A percentile compares a stretch with the other conserved stretches of the same genome.
phyloP scores from a whole-genome alignment of 305 asterid species.

The Fraxinus baroniana region DNA sequence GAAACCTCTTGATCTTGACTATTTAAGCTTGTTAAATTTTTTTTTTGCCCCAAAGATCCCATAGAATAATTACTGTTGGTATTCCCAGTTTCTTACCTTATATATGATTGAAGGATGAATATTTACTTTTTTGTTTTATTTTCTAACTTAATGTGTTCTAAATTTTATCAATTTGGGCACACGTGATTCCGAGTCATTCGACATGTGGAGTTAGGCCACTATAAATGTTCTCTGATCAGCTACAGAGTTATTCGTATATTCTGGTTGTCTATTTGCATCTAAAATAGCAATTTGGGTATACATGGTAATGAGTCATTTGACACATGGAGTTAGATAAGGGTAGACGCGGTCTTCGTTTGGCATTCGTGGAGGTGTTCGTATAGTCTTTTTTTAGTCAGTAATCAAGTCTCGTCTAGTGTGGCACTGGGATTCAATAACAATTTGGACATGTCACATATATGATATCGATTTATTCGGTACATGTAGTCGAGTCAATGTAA shows the following conservation, averaged over 20 bases:
- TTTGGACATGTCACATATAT: background rate
- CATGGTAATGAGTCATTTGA: background rate
- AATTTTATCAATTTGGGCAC: background rate
- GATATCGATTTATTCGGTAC: background rate
- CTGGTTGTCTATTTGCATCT: background rate
- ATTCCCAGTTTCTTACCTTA: background rate
- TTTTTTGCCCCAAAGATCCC: background rate
- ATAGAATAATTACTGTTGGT: background rate
- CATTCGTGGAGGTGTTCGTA: background rate
- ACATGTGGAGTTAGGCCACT: background rate
- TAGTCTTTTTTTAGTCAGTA: background rate
- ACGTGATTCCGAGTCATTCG: background rate
- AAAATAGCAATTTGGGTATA: background rate
- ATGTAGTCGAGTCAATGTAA: background rate
- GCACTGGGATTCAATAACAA: background rate
- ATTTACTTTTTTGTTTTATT: background rate
- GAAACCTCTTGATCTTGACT: background rate
- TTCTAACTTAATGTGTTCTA: background rate
- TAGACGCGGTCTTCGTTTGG: background rate
- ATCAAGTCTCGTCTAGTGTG: background rate
- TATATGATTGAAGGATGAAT: background rate
- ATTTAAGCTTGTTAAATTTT: background rate
- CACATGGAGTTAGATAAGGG: background rate
- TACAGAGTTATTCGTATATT: background rate
- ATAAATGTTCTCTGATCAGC: background rate